Evolutionary conservation across 306 rosid species (phyloP).

Genomic region (Cicer chorassanicum): DNA sequence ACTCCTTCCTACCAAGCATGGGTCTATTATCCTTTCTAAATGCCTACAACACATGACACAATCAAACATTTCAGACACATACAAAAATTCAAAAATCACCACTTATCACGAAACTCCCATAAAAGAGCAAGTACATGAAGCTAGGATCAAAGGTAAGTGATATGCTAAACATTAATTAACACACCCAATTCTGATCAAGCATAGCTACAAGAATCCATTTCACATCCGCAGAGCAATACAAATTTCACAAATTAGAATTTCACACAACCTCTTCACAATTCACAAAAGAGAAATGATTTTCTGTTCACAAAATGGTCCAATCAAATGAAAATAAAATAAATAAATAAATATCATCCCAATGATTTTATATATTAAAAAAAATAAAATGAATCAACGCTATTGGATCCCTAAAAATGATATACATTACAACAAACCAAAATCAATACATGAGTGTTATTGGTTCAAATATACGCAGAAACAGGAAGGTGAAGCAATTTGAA

Average conservation of each 20-base stretch:
- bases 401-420: not conserved
- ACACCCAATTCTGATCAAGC: slow-evolving; percentile 6
- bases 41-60: slow-evolving; percentile 52
- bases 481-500: too few relatives aligned
- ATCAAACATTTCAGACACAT: slow-evolving; percentile 33
- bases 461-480: too few relatives aligned
- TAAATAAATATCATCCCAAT: not conserved
- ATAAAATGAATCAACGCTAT: slow-evolving; percentile 6
- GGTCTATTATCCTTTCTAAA: slow-evolving; percentile 86
- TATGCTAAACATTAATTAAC: slow-evolving; percentile 1
- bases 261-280: slow-evolving; percentile 1
- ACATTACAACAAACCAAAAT: not conserved
- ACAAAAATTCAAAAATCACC: slow-evolving; percentile 11
- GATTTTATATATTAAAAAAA: not conserved
- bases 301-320: too few relatives aligned
- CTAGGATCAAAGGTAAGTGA: not conserved
- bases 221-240: not conserved
- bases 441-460: not conserved
- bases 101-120: slow-evolving; percentile 16
- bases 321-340: not conserved
- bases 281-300: not conserved
- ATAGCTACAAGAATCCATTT: slow-evolving; percentile 27
- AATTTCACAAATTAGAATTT: not conserved
- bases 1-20: slow-evolving; percentile 73
- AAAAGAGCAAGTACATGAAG: not conserved